phyloP scores from a whole-genome alignment of 2,329 filamentous ascomycete species.

The Microdochium bolleyi region DNA sequence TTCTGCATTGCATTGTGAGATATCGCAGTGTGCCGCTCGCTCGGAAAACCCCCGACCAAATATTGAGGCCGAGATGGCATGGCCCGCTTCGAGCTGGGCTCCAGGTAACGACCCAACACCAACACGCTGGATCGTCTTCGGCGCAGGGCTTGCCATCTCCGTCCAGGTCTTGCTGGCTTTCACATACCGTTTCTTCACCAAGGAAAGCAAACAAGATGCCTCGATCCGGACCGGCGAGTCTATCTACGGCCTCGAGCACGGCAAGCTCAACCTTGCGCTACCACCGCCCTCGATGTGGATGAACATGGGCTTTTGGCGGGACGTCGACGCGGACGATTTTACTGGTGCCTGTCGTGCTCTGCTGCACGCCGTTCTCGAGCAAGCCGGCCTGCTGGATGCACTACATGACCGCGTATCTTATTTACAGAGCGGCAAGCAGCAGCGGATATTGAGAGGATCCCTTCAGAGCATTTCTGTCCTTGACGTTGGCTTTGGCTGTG shows the following conservation, averaged over 20 bases:
- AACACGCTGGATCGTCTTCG: no score
- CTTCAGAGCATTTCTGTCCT: slow-evolving; percentile 27
- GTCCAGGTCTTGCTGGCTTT: not conserved
- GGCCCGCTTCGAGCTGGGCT: no score
- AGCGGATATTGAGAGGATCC: not conserved
- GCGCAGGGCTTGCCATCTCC: no score
- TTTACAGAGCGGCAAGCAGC: not conserved
- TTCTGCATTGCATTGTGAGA: no score
- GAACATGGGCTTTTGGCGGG: slow-evolving; percentile 51
- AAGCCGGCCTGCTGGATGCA: slow-evolving; percentile 28
- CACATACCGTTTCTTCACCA: not conserved
- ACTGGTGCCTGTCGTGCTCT: slow-evolving; percentile 40
- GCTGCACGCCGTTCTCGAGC: slow-evolving; percentile 34
- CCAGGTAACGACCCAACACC: no score
- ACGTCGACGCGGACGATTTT: slow-evolving; percentile 26
- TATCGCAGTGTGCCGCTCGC: no score
- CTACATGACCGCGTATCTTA: not conserved
- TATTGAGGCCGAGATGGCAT: no score
- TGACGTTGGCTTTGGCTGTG: slow-evolving; percentile 51
- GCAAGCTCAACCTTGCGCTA: slow-evolving; percentile 41
- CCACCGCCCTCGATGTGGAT: slow-evolving; percentile 50
- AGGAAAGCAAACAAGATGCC: not conserved
- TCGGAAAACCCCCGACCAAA: no score
- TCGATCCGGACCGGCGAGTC: slow-evolving; percentile 16
- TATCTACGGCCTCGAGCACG: slow-evolving; percentile 45